Evolutionary conservation across 345 rosid species (phyloP), one percentile per base, ranked within the genome.

Genomic region (Eucalyptus rudis): DNA sequence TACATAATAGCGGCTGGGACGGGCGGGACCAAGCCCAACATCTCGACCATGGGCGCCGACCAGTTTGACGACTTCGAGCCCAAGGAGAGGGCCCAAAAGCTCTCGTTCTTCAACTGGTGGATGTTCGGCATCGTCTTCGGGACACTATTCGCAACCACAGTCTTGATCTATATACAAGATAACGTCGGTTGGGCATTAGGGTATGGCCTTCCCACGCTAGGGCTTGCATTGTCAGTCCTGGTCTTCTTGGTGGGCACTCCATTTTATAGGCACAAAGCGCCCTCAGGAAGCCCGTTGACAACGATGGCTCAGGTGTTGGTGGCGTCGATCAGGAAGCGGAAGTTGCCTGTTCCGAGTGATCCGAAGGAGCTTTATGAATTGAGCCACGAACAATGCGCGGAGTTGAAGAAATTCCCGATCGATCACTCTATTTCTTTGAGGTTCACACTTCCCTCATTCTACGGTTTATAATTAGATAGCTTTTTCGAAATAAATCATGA

Each of bases 61-160:
- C 96, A 94, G 47, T 95, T 95, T 11, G 96, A 95, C 88, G 95
- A 95, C 47, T 92, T 90, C 50, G 94, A 93, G 86, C 93, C 94
- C 1, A 94, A 89, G 71, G 97, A 95, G 89, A 93, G 91, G 92
- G 13, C 29, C 44, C 95, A 94, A 9, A 95, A 94, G 92, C 89
- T 94, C 49, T 94, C 97, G 5, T 95, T 94, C 92, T 95, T 95
- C 83, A 94, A 95, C 86, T 93, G 97, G 96, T 94, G 97, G 96
- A 89, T 94, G 94, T 93, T 93, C 62, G 92, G 93, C 92, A 92
- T 94, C 62, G 94, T 94, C 92, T 92, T 94, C 19, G 96, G 96
- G 25, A 89, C 94, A 36, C 93, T 94, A 25, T 93, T 95, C 91
- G 91, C 96, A 8, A 94, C 90, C 89, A 94, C 94, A n/a, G 88